Conservation (phyloP, 257 asterid species). For the Gynochthodes officinalis region DNA sequence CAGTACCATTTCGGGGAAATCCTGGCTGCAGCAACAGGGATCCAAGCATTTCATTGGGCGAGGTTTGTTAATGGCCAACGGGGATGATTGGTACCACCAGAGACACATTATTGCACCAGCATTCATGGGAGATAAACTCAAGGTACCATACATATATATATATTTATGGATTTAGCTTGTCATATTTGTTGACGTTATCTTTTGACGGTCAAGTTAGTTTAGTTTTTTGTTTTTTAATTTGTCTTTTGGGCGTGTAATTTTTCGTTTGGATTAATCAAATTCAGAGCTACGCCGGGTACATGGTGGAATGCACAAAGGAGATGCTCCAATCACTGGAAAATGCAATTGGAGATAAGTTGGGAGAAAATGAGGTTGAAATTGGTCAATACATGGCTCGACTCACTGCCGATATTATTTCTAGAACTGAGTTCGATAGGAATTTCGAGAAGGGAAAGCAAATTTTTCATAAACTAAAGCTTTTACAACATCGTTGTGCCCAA, state of each 20-base stretch:
- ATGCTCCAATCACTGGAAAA: conserved; percentile 52
- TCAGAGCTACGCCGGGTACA: conserved; percentile 71
- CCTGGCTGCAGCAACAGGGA: conserved; percentile 88
- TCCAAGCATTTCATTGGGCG: conserved; percentile 78
- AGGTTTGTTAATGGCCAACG: conserved; percentile 92
- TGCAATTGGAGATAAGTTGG: conserved; percentile 25
- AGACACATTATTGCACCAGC: conserved; percentile 91
- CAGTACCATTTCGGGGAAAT: conserved; percentile 67
- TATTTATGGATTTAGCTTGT: not conserved
- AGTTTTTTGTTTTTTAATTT: not conserved
- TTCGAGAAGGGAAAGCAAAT: conserved; percentile 80
- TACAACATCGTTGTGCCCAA: conserved; percentile 64
- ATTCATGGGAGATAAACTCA: conserved; percentile 77
- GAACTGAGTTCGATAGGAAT: conserved; percentile 73
- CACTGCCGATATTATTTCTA: conserved; percentile 84
- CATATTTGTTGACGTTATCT: not conserved
- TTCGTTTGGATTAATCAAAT: not conserved
- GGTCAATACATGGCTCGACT: conserved; percentile 72
- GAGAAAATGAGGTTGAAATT: conserved; percentile 62
- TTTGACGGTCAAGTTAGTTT: not conserved
- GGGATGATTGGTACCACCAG: conserved; percentile 81
- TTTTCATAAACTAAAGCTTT: conserved; percentile 46
- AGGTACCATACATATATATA: conserved; percentile 36
- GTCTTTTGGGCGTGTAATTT: not conserved
- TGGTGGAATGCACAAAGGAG: conserved; percentile 72